phyloP scores from a whole-genome alignment of 2,329 filamentous ascomycete genomes.

The Colletotrichum nymphaeae region DNA sequence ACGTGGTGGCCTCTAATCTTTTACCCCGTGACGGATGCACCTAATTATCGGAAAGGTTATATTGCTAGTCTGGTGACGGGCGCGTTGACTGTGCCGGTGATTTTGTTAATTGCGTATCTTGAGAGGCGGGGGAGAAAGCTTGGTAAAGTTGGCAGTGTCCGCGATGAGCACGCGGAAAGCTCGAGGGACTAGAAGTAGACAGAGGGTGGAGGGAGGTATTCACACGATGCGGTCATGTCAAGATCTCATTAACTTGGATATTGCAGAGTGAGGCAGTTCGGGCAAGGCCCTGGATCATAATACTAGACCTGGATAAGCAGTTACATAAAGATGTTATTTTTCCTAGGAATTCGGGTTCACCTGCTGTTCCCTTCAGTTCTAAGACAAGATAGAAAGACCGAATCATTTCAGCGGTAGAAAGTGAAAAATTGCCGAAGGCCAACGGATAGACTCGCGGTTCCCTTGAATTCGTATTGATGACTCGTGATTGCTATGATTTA shows the following conservation, averaged over 20 bases:
- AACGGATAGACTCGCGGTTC: neutral
- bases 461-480: no score
- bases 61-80: constrained; percentile 53
- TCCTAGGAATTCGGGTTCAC: no score
- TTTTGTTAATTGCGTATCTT: constrained; percentile 49
- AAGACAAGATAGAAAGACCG: no score
- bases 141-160: neutral
- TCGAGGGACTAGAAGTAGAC: neutral
- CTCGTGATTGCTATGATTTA: neutral
- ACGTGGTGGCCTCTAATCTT: constrained; percentile 55
- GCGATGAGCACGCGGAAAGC: neutral
- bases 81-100: constrained; percentile 48
- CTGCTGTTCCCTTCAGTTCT: no score
- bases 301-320: rapidly evolving
- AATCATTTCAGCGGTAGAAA: no score
- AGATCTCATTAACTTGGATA: neutral
- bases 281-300: no score
- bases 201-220: neutral
- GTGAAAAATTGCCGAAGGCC: neutral
- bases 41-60: constrained; percentile 51
- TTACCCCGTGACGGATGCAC: constrained; percentile 53
- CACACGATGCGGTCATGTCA: neutral
- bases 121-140: constrained; percentile 41
- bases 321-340: no score
- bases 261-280: no score